A percentile compares a stretch with the other conserved stretches of the same genome.
Evolutionary conservation across 352 stramenopile species (phyloP).

Genomic region (Phytopythium aichiense): DNA sequence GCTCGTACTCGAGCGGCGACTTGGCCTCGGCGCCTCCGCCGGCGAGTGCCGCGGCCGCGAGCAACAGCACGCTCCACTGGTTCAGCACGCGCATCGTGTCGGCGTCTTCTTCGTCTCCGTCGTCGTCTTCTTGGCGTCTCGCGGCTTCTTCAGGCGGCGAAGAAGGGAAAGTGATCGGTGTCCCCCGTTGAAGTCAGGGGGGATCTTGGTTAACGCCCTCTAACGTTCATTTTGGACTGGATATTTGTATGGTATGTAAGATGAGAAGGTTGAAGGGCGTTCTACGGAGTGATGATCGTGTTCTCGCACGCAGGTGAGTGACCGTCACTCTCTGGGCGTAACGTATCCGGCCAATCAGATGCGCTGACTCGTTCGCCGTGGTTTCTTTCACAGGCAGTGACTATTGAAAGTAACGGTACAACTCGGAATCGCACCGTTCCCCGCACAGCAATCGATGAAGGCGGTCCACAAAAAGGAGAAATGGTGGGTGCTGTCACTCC

Average conservation of each 20-base stretch:
- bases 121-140: neutral
- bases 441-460: neutral
- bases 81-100: slow-evolving; percentile 18
- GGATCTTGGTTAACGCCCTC: slow-evolving; percentile 9
- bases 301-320: slow-evolving; percentile 4
- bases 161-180: slow-evolving; percentile 1
- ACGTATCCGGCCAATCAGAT: slow-evolving; percentile 15
- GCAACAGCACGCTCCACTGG: slow-evolving; percentile 10
- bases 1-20: slow-evolving; percentile 65
- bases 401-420: neutral
- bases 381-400: neutral
- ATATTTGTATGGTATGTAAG: neutral
- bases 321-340: slow-evolving; percentile 1
- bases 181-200: slow-evolving; percentile 2
- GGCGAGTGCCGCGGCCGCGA: slow-evolving; percentile 17
- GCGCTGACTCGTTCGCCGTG: neutral
- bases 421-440: neutral
- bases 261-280: neutral
- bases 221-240: slow-evolving; percentile 3
- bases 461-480: neutral
- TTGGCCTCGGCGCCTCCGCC: slow-evolving; percentile 30
- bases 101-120: neutral
- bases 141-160: neutral
- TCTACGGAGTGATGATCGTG: neutral
- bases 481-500: neutral